Conservation (phyloP, 2,329 filamentous ascomycete species). For the Elsinoe perseae region DNA sequence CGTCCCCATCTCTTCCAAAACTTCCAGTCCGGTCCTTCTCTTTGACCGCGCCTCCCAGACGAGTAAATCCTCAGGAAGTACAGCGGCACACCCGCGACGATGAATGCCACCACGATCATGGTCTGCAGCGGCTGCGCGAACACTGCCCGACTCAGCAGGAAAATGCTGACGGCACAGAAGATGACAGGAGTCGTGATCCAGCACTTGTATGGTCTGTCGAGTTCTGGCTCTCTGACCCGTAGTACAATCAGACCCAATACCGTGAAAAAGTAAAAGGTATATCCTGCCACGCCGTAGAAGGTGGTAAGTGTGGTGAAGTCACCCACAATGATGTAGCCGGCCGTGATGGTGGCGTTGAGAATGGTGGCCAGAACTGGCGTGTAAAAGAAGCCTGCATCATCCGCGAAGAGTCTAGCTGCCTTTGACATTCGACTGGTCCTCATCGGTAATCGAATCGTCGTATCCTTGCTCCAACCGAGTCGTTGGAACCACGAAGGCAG, state of each 20-base stretch:
- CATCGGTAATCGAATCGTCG: slow-evolving; percentile 30
- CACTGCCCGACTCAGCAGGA: slow-evolving; percentile 78
- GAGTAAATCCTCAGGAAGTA: slow-evolving; percentile 80
- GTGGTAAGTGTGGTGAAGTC: slow-evolving; percentile 89
- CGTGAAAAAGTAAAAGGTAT: slow-evolving; percentile 94
- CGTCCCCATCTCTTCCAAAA: slow-evolving; percentile 37
- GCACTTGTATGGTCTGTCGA: slow-evolving; percentile 86
- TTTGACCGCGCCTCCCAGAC: slow-evolving; percentile 28
- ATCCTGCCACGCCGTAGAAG: slow-evolving; percentile 95
- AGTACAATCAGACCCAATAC: slow-evolving; percentile 89
- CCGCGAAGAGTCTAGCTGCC: slow-evolving; percentile 59
- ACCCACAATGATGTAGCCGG: slow-evolving; percentile 72
- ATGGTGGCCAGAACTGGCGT: slow-evolving; percentile 89
- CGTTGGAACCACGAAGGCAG: slow-evolving; percentile 75
- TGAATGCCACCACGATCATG: slow-evolving; percentile 75
- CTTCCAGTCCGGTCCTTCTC: slow-evolving; percentile 28
- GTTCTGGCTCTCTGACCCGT: slow-evolving; percentile 73
- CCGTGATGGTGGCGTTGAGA: slow-evolving; percentile 68
- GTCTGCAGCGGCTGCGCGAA: slow-evolving; percentile 90
- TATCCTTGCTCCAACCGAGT: slow-evolving; percentile 58
- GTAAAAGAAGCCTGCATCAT: slow-evolving; percentile 76
- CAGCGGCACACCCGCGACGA: slow-evolving; percentile 72
- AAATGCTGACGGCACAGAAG: slow-evolving; percentile 95
- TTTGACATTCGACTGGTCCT: slow-evolving; percentile 44
- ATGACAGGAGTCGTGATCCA: slow-evolving; percentile 98